A percentile compares a stretch with the other conserved stretches of the same genome.
Evolutionary conservation across 768 basidiomycete species (phyloP).

Genomic region (Kwoniella newhampshirensis): DNA sequence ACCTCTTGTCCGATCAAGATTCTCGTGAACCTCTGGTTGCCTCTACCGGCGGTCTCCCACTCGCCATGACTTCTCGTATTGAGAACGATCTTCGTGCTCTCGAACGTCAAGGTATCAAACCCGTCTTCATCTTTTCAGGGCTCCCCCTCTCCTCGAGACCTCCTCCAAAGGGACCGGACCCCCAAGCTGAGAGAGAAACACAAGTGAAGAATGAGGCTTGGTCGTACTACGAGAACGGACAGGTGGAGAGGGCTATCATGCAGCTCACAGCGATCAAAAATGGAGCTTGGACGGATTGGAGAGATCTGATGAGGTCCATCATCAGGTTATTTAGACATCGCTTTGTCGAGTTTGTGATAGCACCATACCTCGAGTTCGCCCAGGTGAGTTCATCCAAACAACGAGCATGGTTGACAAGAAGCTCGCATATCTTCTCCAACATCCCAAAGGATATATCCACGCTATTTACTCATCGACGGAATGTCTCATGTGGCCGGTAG

Average conservation of each 20-base stretch:
- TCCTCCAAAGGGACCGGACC: constrained; percentile 62
- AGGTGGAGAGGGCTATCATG: constrained; percentile 83
- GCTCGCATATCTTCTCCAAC: constrained; percentile 93
- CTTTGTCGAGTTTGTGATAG: constrained; percentile 92
- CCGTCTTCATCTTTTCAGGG: constrained; percentile 97
- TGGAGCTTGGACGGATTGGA: constrained; percentile 61
- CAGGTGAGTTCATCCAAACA: constrained; percentile 65
- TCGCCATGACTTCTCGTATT: constrained; percentile 72
- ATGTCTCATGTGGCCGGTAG: constrained; percentile 74
- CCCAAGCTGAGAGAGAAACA: constrained; percentile 33
- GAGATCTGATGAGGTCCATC: constrained; percentile 93
- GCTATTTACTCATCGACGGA: constrained; percentile 90
- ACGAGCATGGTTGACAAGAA: constrained; percentile 51
- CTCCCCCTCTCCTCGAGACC: constrained; percentile 72
- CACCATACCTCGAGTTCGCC: constrained; percentile 92
- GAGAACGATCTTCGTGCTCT: constrained; percentile 86
- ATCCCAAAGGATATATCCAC: constrained; percentile 89
- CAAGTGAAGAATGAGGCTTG: constrained; percentile 66
- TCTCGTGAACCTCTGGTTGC: constrained; percentile 88
- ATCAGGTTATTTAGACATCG: constrained; percentile 89
- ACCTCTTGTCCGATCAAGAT: constrained; percentile 64
- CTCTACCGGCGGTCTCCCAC: constrained; percentile 90
- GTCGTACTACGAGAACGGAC: constrained; percentile 87
- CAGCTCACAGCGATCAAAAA: constrained; percentile 76
- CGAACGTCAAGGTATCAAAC: constrained; percentile 90